phyloP scores from a whole-genome alignment of 306 rosid genomes.

The Sechiopsis laciniata region DNA sequence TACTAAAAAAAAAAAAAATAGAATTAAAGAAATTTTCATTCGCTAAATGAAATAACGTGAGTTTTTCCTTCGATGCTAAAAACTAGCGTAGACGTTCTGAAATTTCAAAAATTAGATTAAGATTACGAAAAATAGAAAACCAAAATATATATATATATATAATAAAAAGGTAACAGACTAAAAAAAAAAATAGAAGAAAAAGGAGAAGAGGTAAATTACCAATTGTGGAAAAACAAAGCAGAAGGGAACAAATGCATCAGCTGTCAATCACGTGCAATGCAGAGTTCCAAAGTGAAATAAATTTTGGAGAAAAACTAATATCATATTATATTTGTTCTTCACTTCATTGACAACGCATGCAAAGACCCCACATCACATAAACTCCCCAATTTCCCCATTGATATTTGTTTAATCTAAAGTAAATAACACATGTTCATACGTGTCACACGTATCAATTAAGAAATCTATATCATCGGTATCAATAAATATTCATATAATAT shows the following conservation, averaged over 20 bases:
- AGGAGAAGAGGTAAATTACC: too few species aligned
- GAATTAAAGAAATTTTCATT: too few species aligned
- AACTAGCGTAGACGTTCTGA: too few species aligned
- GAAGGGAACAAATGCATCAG: slow-evolving; percentile 40
- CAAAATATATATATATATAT: too few species aligned
- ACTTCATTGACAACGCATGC: slow-evolving; percentile 32
- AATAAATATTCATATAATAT: not conserved
- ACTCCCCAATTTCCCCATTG: not conserved
- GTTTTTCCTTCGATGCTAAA: too few species aligned
- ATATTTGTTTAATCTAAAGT: too few species aligned
- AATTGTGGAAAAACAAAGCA: slow-evolving; percentile 34
- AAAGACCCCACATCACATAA: slow-evolving; percentile 47
- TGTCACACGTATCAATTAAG: not conserved
- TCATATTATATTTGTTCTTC: slow-evolving; percentile 22
- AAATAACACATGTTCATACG: not conserved
- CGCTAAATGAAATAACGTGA: too few species aligned
- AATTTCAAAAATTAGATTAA: too few species aligned
- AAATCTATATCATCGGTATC: not conserved
- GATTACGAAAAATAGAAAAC: too few species aligned
- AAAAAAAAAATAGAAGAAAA: too few species aligned
- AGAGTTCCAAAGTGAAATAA: not conserved
- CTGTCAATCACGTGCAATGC: slow-evolving; percentile 42
- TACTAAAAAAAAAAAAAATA: too few species aligned
- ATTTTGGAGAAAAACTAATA: slow-evolving; percentile 5
- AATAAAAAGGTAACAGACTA: too few species aligned